Percentiles rank a stretch among this genome's conserved stretches.
phyloP scores from a whole-genome alignment of 495 filamentous ascomycete genomes.

The Penicillium lividum region DNA sequence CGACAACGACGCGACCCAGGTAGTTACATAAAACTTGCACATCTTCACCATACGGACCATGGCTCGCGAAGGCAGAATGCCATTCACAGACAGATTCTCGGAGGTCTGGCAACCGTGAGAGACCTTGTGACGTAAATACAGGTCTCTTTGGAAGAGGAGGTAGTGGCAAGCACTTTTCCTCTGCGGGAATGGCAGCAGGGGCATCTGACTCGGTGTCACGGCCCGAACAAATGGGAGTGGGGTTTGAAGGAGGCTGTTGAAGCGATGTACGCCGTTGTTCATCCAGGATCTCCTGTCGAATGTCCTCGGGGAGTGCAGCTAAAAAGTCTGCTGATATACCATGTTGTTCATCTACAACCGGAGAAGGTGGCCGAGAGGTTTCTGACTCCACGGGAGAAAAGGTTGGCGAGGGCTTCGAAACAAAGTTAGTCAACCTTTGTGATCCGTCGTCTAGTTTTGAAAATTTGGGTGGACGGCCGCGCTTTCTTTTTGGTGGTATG shows the following conservation, averaged over 20 bases:
- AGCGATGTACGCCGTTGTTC: constrained; percentile 64
- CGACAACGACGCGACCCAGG: constrained; percentile 63
- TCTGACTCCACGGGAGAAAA: constrained; percentile 6
- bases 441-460: constrained; percentile 41
- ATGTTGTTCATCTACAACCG: constrained; percentile 26
- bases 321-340: constrained; percentile 72
- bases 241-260: constrained; percentile 38
- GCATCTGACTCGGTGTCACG: constrained; percentile 8
- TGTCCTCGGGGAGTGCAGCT: constrained; percentile 76
- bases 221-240: background rate
- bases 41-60: constrained; percentile 76
- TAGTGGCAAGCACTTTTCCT: constrained; percentile 46
- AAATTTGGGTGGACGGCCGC: constrained; percentile 42
- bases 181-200: background rate
- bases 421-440: constrained; percentile 67
- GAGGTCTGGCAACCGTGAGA: constrained; percentile 57
- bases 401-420: constrained; percentile 35
- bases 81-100: constrained; percentile 64
- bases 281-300: constrained; percentile 73
- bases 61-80: constrained; percentile 62
- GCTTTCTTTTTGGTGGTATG: constrained; percentile 61
- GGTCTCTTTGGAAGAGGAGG: constrained; percentile 56
- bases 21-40: constrained; percentile 71
- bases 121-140: constrained; percentile 63
- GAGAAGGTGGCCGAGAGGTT: constrained; percentile 21